Conservation (phyloP, 1,284 basidiomycete genomes). For the Cryptococcus jaspeensis region DNA sequence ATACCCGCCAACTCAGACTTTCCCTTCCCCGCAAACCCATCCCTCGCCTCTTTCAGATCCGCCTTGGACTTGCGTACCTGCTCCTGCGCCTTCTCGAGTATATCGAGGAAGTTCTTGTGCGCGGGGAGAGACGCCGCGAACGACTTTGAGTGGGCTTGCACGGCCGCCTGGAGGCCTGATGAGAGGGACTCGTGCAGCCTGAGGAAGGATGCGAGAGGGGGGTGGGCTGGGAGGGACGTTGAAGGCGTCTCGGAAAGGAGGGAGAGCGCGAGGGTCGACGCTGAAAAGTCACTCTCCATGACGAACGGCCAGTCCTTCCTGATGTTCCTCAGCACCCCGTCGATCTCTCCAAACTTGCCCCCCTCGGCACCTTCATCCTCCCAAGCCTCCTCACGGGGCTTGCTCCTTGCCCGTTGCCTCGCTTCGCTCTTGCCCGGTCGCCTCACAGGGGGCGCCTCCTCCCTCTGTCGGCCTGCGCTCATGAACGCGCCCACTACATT, state of each 20-base stretch:
- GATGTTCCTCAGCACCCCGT: conserved; percentile 73
- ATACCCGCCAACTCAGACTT: conserved; percentile 78
- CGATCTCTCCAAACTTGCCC: conserved; percentile 49
- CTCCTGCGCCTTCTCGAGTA: conserved; percentile 67
- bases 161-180: conserved; percentile 45
- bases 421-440: conserved; percentile 25
- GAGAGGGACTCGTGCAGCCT: conserved; percentile 42
- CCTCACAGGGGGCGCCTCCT: conserved; percentile 11
- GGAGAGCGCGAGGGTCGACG: conserved; percentile 83
- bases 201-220: conserved; percentile 39
- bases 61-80: conserved; percentile 71
- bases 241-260: conserved; percentile 71
- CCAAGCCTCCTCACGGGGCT: conserved; percentile 24
- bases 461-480: conserved; percentile 22
- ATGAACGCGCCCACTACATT: conserved; percentile 48
- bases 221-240: conserved; percentile 26
- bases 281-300: conserved; percentile 83
- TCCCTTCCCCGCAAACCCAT: conserved; percentile 46
- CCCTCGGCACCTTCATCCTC: conserved; percentile 27
- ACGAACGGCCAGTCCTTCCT: conserved; percentile 87
- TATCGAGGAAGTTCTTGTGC: conserved; percentile 70
- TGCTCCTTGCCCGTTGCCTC: conserved; percentile 16
- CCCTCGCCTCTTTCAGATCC: conserved; percentile 62
- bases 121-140: conserved; percentile 88
- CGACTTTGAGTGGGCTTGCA: conserved; percentile 78